These are phyloP conservation scores for Lentinula edodes DNA, from an alignment of 768 basidiomycete genomes.

Conservation along the genomic window DNA sequence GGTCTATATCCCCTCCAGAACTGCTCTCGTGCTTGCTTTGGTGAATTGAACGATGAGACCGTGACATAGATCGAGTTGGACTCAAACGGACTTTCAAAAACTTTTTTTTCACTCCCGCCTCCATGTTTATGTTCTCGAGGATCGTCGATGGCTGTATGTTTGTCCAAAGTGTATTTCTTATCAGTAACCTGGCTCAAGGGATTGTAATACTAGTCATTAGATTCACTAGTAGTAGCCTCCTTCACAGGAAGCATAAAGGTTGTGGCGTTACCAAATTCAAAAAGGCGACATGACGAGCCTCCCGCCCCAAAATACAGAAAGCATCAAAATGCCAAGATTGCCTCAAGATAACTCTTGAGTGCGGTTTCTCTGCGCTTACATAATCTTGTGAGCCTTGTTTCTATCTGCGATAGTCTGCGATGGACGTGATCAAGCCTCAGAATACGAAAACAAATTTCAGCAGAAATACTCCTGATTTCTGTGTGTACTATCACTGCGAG, in stretches of 20 bases:
- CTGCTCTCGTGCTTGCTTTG: constrained; percentile 54
- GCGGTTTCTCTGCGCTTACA: too few species aligned
- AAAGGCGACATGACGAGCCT: neutral
- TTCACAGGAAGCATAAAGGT: too few species aligned
- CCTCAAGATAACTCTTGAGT: too few species aligned
- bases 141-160: neutral
- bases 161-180: neutral
- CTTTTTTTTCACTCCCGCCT: neutral
- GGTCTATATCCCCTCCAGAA: constrained; percentile 70
- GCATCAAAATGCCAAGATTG: too few species aligned
- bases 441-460: neutral
- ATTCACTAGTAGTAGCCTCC: neutral
- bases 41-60: neutral
- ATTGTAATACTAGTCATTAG: neutral
- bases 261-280: neutral
- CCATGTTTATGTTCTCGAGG: neutral
- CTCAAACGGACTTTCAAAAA: neutral
- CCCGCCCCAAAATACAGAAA: too few species aligned
- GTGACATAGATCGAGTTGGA: neutral
- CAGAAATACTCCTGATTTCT: neutral
- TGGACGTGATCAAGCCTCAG: neutral
- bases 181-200: neutral
- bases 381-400: too few species aligned
- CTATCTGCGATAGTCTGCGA: too few species aligned
- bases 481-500: neutral